These are phyloP conservation scores for Linderina pennispora DNA, from an alignment of 192 early-diverging fungal species.

Conservation along the genomic window DNA sequence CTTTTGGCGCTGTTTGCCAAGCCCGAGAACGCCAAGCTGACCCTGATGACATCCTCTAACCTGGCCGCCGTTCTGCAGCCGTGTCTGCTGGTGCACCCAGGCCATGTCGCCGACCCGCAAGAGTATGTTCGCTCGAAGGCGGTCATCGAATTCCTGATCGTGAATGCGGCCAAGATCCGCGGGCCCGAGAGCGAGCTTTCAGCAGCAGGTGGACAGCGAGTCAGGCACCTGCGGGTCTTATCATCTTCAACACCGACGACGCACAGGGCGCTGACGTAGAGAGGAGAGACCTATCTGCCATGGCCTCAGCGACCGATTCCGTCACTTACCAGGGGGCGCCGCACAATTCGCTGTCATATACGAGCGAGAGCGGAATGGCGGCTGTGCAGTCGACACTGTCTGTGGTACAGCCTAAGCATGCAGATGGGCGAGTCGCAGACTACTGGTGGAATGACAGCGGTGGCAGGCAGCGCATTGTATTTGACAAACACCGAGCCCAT, in stretches of 20 bases:
- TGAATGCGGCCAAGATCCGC: slow-evolving; percentile 22
- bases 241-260: slow-evolving; percentile 12
- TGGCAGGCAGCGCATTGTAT: neutral
- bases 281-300: slow-evolving; percentile 20
- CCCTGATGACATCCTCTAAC: slow-evolving; percentile 67
- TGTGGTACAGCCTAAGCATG: neutral
- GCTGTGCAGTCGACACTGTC: slow-evolving; percentile 10
- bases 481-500: neutral
- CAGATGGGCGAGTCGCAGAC: too few relatives aligned
- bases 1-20: slow-evolving; percentile 47
- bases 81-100: slow-evolving; percentile 67
- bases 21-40: slow-evolving; percentile 44
- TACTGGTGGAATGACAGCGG: neutral
- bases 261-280: slow-evolving; percentile 1
- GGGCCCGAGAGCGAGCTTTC: neutral
- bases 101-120: slow-evolving; percentile 60
- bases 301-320: slow-evolving; percentile 3
- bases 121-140: slow-evolving; percentile 71
- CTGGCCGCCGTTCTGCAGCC: slow-evolving; percentile 72
- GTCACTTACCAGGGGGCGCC: too few relatives aligned
- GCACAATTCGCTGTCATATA: slow-evolving; percentile 16
- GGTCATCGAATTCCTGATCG: slow-evolving; percentile 71
- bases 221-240: slow-evolving; percentile 16
- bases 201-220: neutral
- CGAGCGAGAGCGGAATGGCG: slow-evolving; percentile 11